Conservation (phyloP, 177 flowering plant species). For the Vitis hybrid region DNA sequence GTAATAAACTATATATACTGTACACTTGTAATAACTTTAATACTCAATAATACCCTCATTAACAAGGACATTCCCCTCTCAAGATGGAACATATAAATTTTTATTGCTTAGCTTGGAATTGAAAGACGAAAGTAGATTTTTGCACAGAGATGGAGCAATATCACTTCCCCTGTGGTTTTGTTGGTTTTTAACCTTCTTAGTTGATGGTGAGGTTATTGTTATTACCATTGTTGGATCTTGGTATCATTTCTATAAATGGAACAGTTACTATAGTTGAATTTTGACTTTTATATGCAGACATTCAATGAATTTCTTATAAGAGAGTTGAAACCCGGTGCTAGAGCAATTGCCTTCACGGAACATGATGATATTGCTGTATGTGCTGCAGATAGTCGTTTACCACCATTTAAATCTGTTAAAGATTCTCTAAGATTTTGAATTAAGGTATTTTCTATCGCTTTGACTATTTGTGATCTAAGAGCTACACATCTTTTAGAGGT, state of each 20-base stretch:
- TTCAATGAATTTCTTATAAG: conserved; percentile 91
- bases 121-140: too few species aligned
- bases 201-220: not conserved
- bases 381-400: conserved; percentile 89
- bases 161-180: too few species aligned
- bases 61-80: too few species aligned
- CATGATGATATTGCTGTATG: conserved; percentile 77
- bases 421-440: conserved; percentile 89
- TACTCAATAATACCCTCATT: too few species aligned
- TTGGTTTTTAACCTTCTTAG: too few species aligned
- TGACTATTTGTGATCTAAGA: not conserved
- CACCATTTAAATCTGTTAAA: conserved; percentile 70
- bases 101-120: too few species aligned
- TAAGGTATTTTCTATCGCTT: conserved; percentile 54
- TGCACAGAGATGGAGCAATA: too few species aligned
- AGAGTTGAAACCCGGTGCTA: conserved; percentile 82
- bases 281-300: conserved; percentile 51
- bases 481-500: not conserved
- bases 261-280: not conserved
- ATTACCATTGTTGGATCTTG: not conserved
- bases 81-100: too few species aligned
- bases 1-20: too few species aligned
- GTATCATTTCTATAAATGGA: not conserved
- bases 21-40: too few species aligned
- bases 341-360: conserved; percentile 69